These are phyloP conservation scores for Pestalotiopsis sp. DNA, from an alignment of 2,329 filamentous ascomycete genomes.

Conservation along the genomic window DNA sequence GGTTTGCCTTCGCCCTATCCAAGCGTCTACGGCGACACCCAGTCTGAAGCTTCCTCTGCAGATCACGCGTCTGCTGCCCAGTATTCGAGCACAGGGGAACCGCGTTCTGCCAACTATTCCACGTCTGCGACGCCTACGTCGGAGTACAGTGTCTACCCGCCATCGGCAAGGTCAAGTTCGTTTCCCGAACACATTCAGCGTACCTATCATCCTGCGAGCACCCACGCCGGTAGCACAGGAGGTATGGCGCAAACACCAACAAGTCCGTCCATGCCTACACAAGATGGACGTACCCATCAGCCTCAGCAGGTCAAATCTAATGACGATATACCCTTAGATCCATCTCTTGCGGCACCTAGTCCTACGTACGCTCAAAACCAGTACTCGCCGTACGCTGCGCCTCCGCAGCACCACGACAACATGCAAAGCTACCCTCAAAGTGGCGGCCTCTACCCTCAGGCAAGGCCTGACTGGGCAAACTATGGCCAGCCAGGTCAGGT, in stretches of 20 bases:
- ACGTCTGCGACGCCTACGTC: constrained; percentile 83
- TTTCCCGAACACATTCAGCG: constrained; percentile 89
- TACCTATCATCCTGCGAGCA: constrained; percentile 78
- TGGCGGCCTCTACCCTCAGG: constrained; percentile 66
- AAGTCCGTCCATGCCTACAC: constrained; percentile 93
- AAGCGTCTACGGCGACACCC: constrained; percentile 66
- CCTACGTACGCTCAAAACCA: constrained; percentile 83
- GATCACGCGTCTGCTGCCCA: constrained; percentile 93
- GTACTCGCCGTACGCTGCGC: constrained; percentile 85
- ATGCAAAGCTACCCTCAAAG: constrained; percentile 72
- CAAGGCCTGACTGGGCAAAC: constrained; percentile 74
- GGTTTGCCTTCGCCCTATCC: constrained; percentile 79
- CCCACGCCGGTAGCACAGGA: constrained; percentile 72
- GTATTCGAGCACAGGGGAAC: constrained; percentile 82
- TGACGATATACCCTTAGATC: constrained; percentile 98
- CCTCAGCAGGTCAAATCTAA: constrained; percentile 86
- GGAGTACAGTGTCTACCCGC: constrained; percentile 81
- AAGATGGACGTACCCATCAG: constrained; percentile 80
- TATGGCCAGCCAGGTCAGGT: constrained; percentile 60
- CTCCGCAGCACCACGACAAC: constrained; percentile 74
- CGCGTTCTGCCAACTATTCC: constrained; percentile 71
- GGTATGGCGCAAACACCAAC: constrained; percentile 96
- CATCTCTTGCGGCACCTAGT: constrained; percentile 91
- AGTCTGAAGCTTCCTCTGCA: constrained; percentile 85
- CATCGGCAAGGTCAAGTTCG: constrained; percentile 74